Percentiles rank a stretch among this genome's conserved stretches.
Conservation (phyloP, 2,329 filamentous ascomycete species). For the Sclerotinia glacialis region DNA sequence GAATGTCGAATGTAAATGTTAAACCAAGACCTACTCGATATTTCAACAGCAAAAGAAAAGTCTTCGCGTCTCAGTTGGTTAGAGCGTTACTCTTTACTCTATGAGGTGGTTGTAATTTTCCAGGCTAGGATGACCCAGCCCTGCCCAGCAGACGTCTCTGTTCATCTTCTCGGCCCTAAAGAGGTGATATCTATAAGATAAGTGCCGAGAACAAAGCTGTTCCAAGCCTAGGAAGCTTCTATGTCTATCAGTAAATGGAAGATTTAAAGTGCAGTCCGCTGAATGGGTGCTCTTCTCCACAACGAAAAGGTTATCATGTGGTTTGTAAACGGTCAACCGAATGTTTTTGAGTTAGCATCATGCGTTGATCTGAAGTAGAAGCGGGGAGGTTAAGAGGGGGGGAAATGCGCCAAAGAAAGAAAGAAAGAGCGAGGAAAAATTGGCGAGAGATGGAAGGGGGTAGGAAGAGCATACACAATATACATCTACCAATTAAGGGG, state of each 20-base stretch:
- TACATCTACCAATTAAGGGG: neutral
- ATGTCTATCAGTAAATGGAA: too few species aligned
- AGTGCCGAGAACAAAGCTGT: neutral
- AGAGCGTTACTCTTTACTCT: conserved; percentile 43
- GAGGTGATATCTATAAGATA: neutral
- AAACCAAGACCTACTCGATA: neutral
- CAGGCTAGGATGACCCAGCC: neutral
- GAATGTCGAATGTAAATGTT: neutral
- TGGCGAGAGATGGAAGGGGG: neutral
- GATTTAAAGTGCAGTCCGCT: too few species aligned
- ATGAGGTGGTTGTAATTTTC: neutral
- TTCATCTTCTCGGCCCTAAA: neutral
- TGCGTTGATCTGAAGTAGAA: neutral
- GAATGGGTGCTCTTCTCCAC: neutral
- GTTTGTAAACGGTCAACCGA: too few species aligned
- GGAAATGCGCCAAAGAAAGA: neutral
- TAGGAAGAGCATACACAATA: neutral
- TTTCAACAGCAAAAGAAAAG: conserved; percentile 18
- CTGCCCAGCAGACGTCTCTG: neutral
- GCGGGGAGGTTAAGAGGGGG: too few species aligned
- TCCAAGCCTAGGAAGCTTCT: too few species aligned
- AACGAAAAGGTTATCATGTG: neutral
- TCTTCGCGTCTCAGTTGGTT: conserved; percentile 45
- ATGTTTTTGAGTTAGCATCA: neutral
- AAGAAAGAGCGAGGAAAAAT: neutral